These are phyloP conservation scores for Prunus padus DNA, from an alignment of 306 rosid genomes.

Conservation along the genomic window DNA sequence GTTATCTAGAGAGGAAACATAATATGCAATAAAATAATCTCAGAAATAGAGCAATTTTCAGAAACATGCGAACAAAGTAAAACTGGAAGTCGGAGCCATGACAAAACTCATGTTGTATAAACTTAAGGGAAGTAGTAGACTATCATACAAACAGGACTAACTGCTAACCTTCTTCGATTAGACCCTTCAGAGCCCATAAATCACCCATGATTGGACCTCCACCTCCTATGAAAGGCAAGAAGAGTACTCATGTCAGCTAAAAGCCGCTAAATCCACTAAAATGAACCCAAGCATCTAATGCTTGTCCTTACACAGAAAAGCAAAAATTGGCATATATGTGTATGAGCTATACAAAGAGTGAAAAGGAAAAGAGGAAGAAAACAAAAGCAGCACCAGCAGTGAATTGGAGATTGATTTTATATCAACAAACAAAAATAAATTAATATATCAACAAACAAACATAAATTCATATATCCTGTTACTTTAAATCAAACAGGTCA, in stretches of 20 bases:
- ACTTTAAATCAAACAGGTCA: neutral
- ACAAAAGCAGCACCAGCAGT: neutral
- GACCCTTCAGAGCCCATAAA: conserved; percentile 97
- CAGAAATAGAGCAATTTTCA: neutral
- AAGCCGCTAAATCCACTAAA: neutral
- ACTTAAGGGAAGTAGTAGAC: neutral
- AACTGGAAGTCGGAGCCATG: neutral
- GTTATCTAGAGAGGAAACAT: neutral
- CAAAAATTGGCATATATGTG: neutral
- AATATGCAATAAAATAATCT: neutral
- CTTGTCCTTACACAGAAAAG: neutral
- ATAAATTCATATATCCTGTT: neutral
- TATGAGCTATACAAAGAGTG: neutral
- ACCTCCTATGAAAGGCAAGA: conserved; percentile 60
- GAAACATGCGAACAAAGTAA: neutral
- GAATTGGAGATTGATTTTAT: neutral
- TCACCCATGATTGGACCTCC: conserved; percentile 99
- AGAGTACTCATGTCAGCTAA: conserved; percentile 33
- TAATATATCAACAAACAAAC: too few species aligned
- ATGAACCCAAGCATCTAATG: neutral
- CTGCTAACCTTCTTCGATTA: conserved; percentile 73
- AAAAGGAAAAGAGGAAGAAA: neutral
- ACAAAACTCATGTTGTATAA: neutral
- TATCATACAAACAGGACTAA: conserved; percentile 4
- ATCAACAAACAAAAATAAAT: too few species aligned